A percentile compares a stretch with the other conserved stretches of the same genome.
Evolutionary conservation across 257 asterid genomes (phyloP).

Genomic region (Jacaranda mimosifolia): DNA sequence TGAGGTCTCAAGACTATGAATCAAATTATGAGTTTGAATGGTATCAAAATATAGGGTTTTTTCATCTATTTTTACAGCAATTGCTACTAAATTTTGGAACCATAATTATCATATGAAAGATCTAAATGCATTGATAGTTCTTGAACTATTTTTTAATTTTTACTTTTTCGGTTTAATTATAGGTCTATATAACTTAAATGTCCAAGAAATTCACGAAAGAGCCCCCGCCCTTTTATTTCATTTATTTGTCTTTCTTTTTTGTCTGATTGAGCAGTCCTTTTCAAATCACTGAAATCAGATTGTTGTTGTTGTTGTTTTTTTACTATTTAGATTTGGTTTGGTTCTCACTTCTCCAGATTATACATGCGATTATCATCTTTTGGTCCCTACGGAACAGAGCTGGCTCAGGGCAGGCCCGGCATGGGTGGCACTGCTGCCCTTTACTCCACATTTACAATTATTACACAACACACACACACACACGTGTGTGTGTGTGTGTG

Average conservation of each 20-base stretch:
- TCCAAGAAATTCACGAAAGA: not conserved
- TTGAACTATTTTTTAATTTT: too few relatives aligned
- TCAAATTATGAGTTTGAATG: too few relatives aligned
- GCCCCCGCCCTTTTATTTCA: too few relatives aligned
- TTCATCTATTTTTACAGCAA: too few relatives aligned
- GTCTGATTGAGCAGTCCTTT: slow-evolving; percentile 16
- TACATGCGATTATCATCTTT: not conserved
- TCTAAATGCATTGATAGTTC: too few relatives aligned
- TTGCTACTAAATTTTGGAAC: too few relatives aligned
- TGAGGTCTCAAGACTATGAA: too few relatives aligned
- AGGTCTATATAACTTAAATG: not conserved
- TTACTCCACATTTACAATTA: not conserved
- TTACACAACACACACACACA: too few relatives aligned
- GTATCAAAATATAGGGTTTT: too few relatives aligned
- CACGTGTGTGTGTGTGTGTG: too few relatives aligned
- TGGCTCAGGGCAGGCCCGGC: not conserved
- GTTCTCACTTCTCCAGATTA: not conserved
- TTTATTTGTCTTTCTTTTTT: not conserved
- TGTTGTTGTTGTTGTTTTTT: not conserved
- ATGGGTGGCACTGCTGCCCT: not conserved
- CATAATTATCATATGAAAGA: too few relatives aligned
- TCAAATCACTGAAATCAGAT: slow-evolving; percentile 2
- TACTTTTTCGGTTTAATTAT: not conserved
- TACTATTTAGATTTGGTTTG: not conserved
- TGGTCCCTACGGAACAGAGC: not conserved